Percentiles rank a stretch among this genome's conserved stretches.
Conservation (phyloP, 225 moss, liverwort and hornwort genomes). For the Takakia lepidozioides region DNA sequence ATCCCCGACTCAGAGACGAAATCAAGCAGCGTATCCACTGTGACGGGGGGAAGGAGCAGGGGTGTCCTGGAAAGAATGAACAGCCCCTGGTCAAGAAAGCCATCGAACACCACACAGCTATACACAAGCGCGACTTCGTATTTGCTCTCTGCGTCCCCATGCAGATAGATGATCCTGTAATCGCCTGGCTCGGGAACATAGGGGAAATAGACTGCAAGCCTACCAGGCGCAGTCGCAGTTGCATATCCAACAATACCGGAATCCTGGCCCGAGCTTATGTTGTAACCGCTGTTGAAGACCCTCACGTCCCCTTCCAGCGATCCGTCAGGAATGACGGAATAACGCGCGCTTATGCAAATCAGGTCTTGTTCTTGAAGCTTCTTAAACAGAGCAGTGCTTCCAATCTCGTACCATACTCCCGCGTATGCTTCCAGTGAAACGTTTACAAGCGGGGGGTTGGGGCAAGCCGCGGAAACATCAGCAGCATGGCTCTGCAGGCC, state of each 20-base stretch:
- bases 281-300: constrained; percentile 19
- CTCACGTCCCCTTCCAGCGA: constrained; percentile 9
- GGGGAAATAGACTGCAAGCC: constrained; percentile 8
- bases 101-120: constrained; percentile 15
- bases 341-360: constrained; percentile 15
- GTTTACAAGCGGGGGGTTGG: constrained; percentile 9
- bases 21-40: background rate
- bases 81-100: constrained; percentile 12
- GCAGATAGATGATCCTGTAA: constrained; percentile 29
- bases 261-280: constrained; percentile 17
- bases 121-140: constrained; percentile 25
- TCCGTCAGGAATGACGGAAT: constrained; percentile 16
- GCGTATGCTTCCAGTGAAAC: constrained; percentile 19
- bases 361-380: background rate
- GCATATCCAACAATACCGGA: background rate
- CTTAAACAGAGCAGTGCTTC: constrained; percentile 20
- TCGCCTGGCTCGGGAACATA: constrained; percentile 2
- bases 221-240: constrained; percentile 6
- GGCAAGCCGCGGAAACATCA: too few species aligned
- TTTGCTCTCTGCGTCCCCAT: background rate
- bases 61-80: constrained; percentile 26
- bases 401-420: constrained; percentile 35
- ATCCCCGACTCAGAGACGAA: constrained; percentile 4
- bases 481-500: too few species aligned
- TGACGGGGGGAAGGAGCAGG: background rate